Evolutionary conservation across 495 filamentous ascomycete genomes (phyloP), one percentile per base, ranked within the genome.

Genomic region (Aspergillus mulundensis): DNA sequence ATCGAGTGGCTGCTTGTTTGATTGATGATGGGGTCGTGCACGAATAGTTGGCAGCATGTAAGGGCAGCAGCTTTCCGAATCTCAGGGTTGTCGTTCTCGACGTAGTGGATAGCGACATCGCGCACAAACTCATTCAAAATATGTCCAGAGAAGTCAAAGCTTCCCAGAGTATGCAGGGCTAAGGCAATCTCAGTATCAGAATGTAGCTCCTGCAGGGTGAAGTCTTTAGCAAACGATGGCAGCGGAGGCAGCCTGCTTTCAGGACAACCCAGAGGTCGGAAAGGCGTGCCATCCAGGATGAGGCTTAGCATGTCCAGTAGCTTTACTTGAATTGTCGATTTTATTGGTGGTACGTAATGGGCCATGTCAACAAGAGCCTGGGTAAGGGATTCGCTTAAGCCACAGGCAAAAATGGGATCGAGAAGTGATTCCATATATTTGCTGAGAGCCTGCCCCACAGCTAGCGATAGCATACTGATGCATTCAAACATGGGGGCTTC

Each of bases 281-380:
- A 99, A 39, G 90, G 88, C 51, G 91, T 87, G 18, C 92, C 92
- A 61, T 90, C 93, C 1, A 99, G 83, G 24, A 96, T 90, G 61
- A 90, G 86, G 72, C 94, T 97, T 5, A 99, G 79, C 83, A 97
- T 90, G 65, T 99, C 88, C 28, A 99, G 81, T 34, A 99, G 79
- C 55, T 89, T 87, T 58, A 96, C 92, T 67, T 99, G 94, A 39
- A 99, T 97, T 11, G 81, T 90, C 24, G 85, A 79, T 69, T 95
- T 93, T 59, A 96, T 87, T 1, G 95, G 94, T 0, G 94, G 93
- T 47, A 99, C 95, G 67, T 97, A 97, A 66, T 97, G 94, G 39
- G 94, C 92, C 89, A 99, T 95, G 66, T 97, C 94, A 19, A 97
- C 91, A 47, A 99, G 75, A 14, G 94, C 94, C 66, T 97, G 92